Conservation (phyloP, 805 yeast genomes). For the Zygoascus bituminiphila region DNA sequence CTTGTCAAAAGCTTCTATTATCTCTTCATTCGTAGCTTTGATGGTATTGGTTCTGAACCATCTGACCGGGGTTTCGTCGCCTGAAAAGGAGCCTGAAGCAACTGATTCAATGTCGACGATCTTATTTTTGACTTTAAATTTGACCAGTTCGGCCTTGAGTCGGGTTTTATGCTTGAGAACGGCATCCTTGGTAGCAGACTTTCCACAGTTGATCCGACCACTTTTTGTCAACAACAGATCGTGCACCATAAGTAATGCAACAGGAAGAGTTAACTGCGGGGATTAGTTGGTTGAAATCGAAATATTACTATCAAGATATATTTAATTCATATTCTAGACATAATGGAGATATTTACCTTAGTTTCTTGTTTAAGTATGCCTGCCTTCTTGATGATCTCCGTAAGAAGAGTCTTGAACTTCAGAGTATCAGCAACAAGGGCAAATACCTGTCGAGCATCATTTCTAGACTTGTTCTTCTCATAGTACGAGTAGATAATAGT, state of each 20-base stretch:
- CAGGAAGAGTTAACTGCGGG: conserved; percentile 39
- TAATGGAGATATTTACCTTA: conserved; percentile 29
- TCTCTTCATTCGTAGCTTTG: conserved; percentile 32
- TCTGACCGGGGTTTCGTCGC: conserved; percentile 33
- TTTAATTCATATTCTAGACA: neutral
- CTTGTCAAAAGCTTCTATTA: conserved; percentile 31
- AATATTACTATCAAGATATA: neutral
- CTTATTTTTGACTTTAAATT: conserved; percentile 64
- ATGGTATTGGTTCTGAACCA: conserved; percentile 54
- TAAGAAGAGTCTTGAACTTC: conserved; percentile 57
- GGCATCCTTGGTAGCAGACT: conserved; percentile 77
- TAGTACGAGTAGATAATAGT: conserved; percentile 40
- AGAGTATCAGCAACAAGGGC: conserved; percentile 78
- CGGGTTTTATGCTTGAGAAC: conserved; percentile 72
- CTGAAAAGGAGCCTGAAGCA: conserved; percentile 21
- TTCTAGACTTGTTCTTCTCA: conserved; percentile 35
- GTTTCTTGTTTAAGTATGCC: conserved; percentile 48
- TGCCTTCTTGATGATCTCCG: conserved; percentile 55
- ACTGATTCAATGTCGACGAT: conserved; percentile 49
- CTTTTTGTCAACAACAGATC: conserved; percentile 68
- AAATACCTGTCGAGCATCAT: conserved; percentile 76
- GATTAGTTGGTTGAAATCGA: no score
- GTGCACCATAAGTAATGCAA: conserved; percentile 64
- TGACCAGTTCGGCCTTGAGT: conserved; percentile 71
- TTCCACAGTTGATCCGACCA: conserved; percentile 83